These are phyloP conservation scores for Isoetes engelmannii DNA, from an alignment of 83 land plant genomes.

Conservation along the genomic window DNA sequence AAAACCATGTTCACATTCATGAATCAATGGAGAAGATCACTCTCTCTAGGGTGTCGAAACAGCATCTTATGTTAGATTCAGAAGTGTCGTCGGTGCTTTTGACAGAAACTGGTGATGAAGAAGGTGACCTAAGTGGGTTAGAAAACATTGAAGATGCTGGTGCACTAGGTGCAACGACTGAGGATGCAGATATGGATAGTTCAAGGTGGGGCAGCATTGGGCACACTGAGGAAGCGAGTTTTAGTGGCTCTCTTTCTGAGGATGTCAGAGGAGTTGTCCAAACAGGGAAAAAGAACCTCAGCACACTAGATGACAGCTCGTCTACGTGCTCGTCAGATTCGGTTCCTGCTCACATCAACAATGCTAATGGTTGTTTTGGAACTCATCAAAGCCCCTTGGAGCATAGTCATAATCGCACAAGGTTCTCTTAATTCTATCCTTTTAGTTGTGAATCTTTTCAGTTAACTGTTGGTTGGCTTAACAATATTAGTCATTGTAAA, in stretches of 20 bases:
- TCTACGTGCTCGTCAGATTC: conserved; percentile 96
- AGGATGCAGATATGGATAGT: conserved; percentile 65
- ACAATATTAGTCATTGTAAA: not conserved
- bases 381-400: conserved; percentile 29
- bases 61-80: conserved; percentile 19
- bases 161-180: conserved; percentile 47
- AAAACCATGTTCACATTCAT: conserved; percentile 33
- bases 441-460: not conserved
- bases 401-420: conserved; percentile 18
- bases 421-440: too few species aligned
- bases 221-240: conserved; percentile 56
- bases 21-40: conserved; percentile 10
- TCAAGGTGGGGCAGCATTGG: conserved; percentile 62
- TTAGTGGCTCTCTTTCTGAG: conserved; percentile 41
- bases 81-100: conserved; percentile 14
- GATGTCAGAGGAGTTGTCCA: conserved; percentile 38
- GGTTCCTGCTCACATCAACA: conserved; percentile 50
- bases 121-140: conserved; percentile 64
- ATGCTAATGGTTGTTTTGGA: conserved; percentile 41
- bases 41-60: not conserved
- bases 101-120: conserved; percentile 51
- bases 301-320: conserved; percentile 84
- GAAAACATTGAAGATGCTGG: conserved; percentile 59
- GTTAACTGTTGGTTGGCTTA: not conserved
- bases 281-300: conserved; percentile 35